These are phyloP conservation scores for Candida pseudoglaebosa DNA, from an alignment of 805 yeast species.

Conservation along the genomic window DNA sequence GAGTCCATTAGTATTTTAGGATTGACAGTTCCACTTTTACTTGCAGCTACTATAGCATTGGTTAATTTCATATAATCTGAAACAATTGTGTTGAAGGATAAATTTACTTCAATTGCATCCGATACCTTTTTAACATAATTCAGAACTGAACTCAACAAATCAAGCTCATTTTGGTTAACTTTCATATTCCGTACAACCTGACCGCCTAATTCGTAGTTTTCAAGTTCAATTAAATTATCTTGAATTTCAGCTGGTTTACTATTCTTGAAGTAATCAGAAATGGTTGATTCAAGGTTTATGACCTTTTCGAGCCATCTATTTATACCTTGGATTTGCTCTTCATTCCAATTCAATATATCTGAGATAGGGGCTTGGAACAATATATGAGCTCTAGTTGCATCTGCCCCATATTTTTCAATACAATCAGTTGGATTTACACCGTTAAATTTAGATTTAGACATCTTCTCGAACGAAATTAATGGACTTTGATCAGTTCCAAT, in stretches of 20 bases:
- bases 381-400: slow-evolving; percentile 90
- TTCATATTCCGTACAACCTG: slow-evolving; percentile 15
- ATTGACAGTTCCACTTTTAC: slow-evolving; percentile 33
- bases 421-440: slow-evolving; percentile 88
- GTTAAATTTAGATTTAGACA: slow-evolving; percentile 94
- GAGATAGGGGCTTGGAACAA: slow-evolving; percentile 86
- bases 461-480: slow-evolving; percentile 68
- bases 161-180: slow-evolving; percentile 44
- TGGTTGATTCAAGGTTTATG: slow-evolving; percentile 23
- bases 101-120: slow-evolving; percentile 52
- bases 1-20: slow-evolving; percentile 43
- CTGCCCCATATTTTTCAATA: slow-evolving; percentile 79
- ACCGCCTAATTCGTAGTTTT: slow-evolving; percentile 18
- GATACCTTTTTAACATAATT: slow-evolving; percentile 46
- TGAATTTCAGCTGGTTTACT: not conserved
- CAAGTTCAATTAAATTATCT: slow-evolving; percentile 7
- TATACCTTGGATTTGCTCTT: slow-evolving; percentile 76
- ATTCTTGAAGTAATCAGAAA: slow-evolving; percentile 7
- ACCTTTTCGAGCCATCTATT: slow-evolving; percentile 81
- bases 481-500: slow-evolving; percentile 51
- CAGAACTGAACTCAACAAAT: slow-evolving; percentile 57
- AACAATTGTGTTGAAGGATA: slow-evolving; percentile 77
- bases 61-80: slow-evolving; percentile 85
- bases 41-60: slow-evolving; percentile 38
- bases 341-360: slow-evolving; percentile 88